A percentile compares a stretch with the other conserved stretches of the same genome.
Evolutionary conservation across 2,329 filamentous ascomycete genomes (phyloP).

Genomic region (Colletotrichum spaethianum): DNA sequence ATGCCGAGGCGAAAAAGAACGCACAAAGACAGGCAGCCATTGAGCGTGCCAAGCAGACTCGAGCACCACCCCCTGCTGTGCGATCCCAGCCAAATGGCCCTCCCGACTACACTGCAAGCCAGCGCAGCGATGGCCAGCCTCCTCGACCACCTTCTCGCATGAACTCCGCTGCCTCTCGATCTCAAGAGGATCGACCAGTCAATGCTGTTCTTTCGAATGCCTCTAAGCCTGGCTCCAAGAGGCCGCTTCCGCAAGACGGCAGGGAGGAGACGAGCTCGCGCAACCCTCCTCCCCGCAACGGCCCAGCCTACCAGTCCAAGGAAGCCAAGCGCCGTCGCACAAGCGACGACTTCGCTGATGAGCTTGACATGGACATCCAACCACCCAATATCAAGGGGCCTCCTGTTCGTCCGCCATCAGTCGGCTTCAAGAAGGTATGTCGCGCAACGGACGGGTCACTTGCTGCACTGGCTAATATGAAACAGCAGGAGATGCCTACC

Average conservation of each 20-base stretch:
- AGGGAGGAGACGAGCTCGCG: constrained; percentile 68
- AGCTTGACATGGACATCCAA: constrained; percentile 70
- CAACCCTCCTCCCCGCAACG: constrained; percentile 63
- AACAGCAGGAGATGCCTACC: constrained; percentile 67
- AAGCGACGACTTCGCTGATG: constrained; percentile 78
- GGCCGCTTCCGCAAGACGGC: constrained; percentile 76
- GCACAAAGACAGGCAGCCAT: constrained; percentile 74
- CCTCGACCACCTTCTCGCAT: constrained; percentile 70
- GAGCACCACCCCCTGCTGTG: constrained; percentile 72
- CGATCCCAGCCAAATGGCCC: constrained; percentile 68
- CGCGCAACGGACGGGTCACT: background rate
- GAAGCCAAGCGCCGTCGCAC: constrained; percentile 87
- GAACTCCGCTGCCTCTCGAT: constrained; percentile 65
- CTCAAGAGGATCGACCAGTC: constrained; percentile 75
- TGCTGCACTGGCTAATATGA: constrained; percentile 12
- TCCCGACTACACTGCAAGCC: constrained; percentile 58
- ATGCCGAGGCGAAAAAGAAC: constrained; percentile 77
- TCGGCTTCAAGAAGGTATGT: constrained; percentile 76
- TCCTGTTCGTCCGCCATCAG: constrained; percentile 83
- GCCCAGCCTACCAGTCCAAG: constrained; percentile 75
- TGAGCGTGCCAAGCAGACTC: constrained; percentile 76
- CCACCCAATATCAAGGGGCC: constrained; percentile 80
- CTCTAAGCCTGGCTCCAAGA: constrained; percentile 81
- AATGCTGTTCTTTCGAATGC: constrained; percentile 73
- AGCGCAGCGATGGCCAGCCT: constrained; percentile 46